Evolutionary conservation across 73 alveolate species (phyloP).

Genomic region (Durusdinium trenchii): DNA sequence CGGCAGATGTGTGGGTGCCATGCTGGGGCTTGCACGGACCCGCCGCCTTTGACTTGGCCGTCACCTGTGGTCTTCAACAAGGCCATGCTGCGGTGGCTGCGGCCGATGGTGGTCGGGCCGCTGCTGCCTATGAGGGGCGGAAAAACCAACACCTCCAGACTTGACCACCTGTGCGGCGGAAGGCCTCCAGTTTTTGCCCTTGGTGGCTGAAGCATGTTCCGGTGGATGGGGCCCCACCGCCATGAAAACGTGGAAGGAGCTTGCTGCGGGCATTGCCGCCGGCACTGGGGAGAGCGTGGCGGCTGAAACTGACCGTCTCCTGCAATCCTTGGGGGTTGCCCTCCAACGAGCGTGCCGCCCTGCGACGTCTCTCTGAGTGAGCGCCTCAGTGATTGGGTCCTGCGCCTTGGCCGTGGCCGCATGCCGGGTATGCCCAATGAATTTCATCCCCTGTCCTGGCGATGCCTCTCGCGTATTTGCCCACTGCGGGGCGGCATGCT

Average conservation of each 20-base stretch:
- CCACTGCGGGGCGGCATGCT: too few relatives aligned
- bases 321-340: background rate
- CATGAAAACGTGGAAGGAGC: background rate
- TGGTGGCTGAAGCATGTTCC: slow-evolving; percentile 24
- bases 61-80: slow-evolving; percentile 12
- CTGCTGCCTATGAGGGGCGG: slow-evolving; percentile 1
- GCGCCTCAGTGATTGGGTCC: too few relatives aligned
- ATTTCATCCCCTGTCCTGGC: too few relatives aligned
- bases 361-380: too few relatives aligned
- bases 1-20: slow-evolving; percentile 8
- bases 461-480: too few relatives aligned
- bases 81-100: slow-evolving; percentile 3
- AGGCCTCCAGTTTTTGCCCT: slow-evolving; percentile 29
- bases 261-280: background rate
- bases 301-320: background rate
- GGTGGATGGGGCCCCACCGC: slow-evolving; percentile 60
- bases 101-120: background rate
- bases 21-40: background rate
- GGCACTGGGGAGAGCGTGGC: slow-evolving; percentile 13
- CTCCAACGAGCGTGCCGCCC: too few relatives aligned
- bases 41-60: slow-evolving; percentile 42
- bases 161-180: background rate
- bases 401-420: too few relatives aligned
- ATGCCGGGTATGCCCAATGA: too few relatives aligned
- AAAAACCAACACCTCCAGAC: background rate